These are phyloP conservation scores for Fusarium sp. DNA, from an alignment of 2,329 filamentous ascomycete genomes.

Conservation along the genomic window DNA sequence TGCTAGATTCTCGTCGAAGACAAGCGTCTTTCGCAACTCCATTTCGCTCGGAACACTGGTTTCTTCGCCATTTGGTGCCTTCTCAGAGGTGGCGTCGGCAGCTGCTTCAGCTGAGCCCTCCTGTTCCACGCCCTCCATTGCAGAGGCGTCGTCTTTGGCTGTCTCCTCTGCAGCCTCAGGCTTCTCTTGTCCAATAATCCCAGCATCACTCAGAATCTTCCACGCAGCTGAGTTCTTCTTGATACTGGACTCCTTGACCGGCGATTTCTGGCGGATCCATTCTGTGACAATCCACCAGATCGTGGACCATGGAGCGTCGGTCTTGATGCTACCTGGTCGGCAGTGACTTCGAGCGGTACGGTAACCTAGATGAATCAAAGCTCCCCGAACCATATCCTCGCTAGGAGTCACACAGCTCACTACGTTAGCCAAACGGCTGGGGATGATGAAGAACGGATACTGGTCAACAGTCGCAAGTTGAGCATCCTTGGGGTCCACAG, in stretches of 20 bases:
- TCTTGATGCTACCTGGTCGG: conserved; percentile 91
- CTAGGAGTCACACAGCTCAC: conserved; percentile 85
- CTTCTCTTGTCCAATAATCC: conserved; percentile 56
- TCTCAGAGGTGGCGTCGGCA: conserved; percentile 1
- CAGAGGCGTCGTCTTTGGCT: conserved; percentile 49
- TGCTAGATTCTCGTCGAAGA: conserved; percentile 86
- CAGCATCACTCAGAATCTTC: conserved; percentile 70
- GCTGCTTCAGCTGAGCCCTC: conserved; percentile 17
- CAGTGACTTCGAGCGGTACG: conserved; percentile 88
- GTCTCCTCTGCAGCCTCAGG: conserved; percentile 35
- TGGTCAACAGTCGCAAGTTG: conserved; percentile 78
- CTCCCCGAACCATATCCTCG: conserved; percentile 85
- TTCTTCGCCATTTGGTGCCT: conserved; percentile 43
- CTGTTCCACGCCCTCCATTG: conserved; percentile 59
- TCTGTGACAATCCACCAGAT: conserved; percentile 96
- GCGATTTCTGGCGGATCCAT: conserved; percentile 86
- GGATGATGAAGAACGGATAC: conserved; percentile 89
- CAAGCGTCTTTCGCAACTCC: conserved; percentile 70
- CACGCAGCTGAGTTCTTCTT: conserved; percentile 80
- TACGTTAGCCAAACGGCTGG: conserved; percentile 80
- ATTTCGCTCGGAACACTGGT: conserved; percentile 44
- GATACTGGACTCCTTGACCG: conserved; percentile 80
- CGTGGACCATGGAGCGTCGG: conserved; percentile 89
- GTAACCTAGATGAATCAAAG: conserved; percentile 85
- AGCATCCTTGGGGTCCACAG: conserved; percentile 58